phyloP scores from a whole-genome alignment of 768 basidiomycete genomes.

The Boletus sp. region DNA sequence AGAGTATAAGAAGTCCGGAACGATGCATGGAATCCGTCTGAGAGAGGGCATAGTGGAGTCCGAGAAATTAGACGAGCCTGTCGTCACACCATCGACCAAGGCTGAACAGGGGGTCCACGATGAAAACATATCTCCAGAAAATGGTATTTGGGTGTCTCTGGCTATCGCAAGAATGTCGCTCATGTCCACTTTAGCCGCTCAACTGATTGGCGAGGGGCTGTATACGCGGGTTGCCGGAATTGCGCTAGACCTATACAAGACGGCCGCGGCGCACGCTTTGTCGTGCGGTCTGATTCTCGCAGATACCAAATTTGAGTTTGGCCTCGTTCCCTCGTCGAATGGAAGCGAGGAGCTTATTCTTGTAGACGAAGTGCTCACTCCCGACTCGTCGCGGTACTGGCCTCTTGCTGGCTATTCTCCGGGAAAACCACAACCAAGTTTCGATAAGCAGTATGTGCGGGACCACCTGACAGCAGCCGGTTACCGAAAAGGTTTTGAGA shows the following conservation, averaged over 20 bases:
- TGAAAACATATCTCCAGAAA: conserved; percentile 88
- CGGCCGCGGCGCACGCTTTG: conserved; percentile 72
- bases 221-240: conserved; percentile 57
- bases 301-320: conserved; percentile 99
- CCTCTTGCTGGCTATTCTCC: conserved; percentile 68
- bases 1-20: conserved; percentile 86
- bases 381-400: conserved; percentile 98
- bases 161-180: neutral
- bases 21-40: conserved; percentile 82
- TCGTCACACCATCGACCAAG: conserved; percentile 97
- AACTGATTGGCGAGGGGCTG: conserved; percentile 64
- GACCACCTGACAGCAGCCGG: conserved; percentile 81
- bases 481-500: conserved; percentile 77
- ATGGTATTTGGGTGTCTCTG: conserved; percentile 44
- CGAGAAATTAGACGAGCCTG: conserved; percentile 72
- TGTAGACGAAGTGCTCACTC: conserved; percentile 95
- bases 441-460: conserved; percentile 95
- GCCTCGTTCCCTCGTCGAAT: conserved; percentile 53
- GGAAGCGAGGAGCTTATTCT: conserved; percentile 63
- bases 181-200: conserved; percentile 45
- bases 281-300: conserved; percentile 87
- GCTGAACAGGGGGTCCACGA: conserved; percentile 93
- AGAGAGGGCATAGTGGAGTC: conserved; percentile 81
- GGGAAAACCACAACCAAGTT: conserved; percentile 81
- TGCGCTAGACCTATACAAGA: conserved; percentile 65